Evolutionary conservation across 2,329 filamentous ascomycete genomes (phyloP).

Genomic region (Pseudogymnoascus sp.): DNA sequence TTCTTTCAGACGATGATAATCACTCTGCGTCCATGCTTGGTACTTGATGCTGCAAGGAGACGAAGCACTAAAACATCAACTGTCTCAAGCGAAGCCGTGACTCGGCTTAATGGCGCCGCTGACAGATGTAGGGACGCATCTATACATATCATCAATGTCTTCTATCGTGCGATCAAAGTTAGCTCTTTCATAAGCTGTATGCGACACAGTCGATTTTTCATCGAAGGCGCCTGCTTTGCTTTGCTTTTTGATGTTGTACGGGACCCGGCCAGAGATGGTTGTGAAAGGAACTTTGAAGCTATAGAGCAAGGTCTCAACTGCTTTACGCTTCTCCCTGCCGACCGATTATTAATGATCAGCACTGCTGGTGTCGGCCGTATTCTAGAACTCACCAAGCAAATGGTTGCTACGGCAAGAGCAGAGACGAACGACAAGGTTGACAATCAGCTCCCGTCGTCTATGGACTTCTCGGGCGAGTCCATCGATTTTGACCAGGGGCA

Average conservation of each 20-base stretch:
- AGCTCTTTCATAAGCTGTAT: conserved; percentile 2
- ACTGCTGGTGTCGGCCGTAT: conserved; percentile 8
- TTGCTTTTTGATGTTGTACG: conserved; percentile 11
- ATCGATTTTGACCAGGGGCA: not conserved
- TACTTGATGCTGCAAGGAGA: conserved; percentile 8
- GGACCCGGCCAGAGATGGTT: conserved; percentile 1
- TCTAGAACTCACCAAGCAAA: not conserved
- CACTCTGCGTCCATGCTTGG: conserved; percentile 10
- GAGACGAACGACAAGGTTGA: not conserved
- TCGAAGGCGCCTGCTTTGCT: conserved; percentile 12
- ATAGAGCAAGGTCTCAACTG: conserved; percentile 7
- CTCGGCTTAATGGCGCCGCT: conserved; percentile 2
- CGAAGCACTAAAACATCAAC: not conserved
- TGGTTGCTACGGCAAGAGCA: not conserved
- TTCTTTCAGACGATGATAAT: conserved; percentile 13
- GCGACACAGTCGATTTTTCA: conserved; percentile 11
- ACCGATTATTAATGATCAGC: conserved; percentile 9
- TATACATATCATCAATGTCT: conserved; percentile 8
- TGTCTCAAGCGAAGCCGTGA: not conserved
- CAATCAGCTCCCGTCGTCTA: not conserved
- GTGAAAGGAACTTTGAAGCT: conserved; percentile 8
- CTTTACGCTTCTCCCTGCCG: conserved; percentile 6
- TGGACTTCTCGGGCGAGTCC: not conserved
- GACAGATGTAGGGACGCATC: not conserved
- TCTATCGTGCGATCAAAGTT: not conserved